Conservation (phyloP, 805 yeast species). For the Lipomyces spencermartinsiae region DNA sequence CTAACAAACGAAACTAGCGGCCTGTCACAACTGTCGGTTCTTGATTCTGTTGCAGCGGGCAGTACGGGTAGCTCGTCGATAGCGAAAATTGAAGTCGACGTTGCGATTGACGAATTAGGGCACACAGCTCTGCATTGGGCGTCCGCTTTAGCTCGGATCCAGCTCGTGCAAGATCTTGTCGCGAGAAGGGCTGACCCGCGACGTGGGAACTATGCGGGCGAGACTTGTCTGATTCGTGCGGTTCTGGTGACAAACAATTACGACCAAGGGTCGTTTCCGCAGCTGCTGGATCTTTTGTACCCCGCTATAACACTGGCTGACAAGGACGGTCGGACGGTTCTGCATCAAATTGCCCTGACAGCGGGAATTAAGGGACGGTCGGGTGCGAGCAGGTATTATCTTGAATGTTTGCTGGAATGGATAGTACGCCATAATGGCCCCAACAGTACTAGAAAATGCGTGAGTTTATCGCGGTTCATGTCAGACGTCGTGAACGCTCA, state of each 20-base stretch:
- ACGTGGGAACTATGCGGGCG: constrained; percentile 81
- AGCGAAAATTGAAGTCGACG: constrained; percentile 65
- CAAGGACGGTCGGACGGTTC: constrained; percentile 73
- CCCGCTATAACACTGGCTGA: constrained; percentile 75
- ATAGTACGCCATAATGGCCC: constrained; percentile 62
- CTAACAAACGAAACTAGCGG: constrained; percentile 51
- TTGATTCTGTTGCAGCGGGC: constrained; percentile 37
- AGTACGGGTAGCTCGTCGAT: constrained; percentile 33
- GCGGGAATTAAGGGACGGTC: constrained; percentile 78
- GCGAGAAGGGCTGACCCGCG: constrained; percentile 69
- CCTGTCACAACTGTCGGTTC: constrained; percentile 45
- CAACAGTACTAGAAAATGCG: constrained; percentile 45
- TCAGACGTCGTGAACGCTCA: constrained; percentile 81
- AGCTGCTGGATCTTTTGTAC: constrained; percentile 71
- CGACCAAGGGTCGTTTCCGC: constrained; percentile 76
- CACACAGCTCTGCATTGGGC: constrained; percentile 97
- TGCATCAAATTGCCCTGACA: constrained; percentile 85
- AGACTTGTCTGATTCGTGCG: constrained; percentile 83
- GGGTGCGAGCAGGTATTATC: constrained; percentile 73
- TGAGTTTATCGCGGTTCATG: constrained; percentile 64
- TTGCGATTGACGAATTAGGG: constrained; percentile 90
- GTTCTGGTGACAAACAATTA: constrained; percentile 83
- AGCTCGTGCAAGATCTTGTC: constrained; percentile 72
- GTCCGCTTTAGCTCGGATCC: constrained; percentile 80
- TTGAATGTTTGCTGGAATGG: constrained; percentile 78